Evolutionary conservation across 108 stramenopile species (phyloP).

Genomic region (Aureococcus anophagefferens): DNA sequence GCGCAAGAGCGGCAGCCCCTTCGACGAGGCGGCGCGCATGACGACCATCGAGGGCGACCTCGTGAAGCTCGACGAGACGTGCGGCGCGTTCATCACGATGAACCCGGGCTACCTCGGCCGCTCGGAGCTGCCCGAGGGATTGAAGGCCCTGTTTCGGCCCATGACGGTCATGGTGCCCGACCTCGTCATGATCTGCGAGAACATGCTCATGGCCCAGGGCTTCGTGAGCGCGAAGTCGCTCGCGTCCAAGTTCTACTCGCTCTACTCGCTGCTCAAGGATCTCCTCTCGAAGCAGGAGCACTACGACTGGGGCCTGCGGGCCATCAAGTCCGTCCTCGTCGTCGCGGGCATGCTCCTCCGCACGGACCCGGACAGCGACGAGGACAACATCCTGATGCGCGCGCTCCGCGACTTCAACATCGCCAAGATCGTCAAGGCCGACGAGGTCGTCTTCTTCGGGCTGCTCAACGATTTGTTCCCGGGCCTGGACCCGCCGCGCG

Average conservation of each 20-base stretch:
- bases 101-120: conserved; percentile 58
- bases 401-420: conserved; percentile 60
- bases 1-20: background rate
- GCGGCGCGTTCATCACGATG: conserved; percentile 62
- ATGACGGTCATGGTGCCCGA: conserved; percentile 65
- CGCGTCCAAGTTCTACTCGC: conserved; percentile 56
- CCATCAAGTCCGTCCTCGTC: conserved; percentile 57
- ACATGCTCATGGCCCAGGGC: conserved; percentile 65
- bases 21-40: no score
- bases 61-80: conserved; percentile 44
- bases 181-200: conserved; percentile 61
- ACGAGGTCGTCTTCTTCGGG: conserved; percentile 54
- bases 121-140: conserved; percentile 54
- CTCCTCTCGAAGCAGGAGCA: conserved; percentile 56
- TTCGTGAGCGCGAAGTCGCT: conserved; percentile 56
- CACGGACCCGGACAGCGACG: conserved; percentile 41
- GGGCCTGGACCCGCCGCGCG: conserved; percentile 13
- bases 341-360: conserved; percentile 58
- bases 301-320: conserved; percentile 65
- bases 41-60: conserved; percentile 53
- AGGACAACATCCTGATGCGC: conserved; percentile 53
- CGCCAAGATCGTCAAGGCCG: conserved; percentile 55
- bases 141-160: conserved; percentile 59
- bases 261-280: conserved; percentile 53
- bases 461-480: conserved; percentile 56